These are phyloP conservation scores for Penicillium diatomitis DNA, from an alignment of 495 filamentous ascomycete species.

Conservation along the genomic window DNA sequence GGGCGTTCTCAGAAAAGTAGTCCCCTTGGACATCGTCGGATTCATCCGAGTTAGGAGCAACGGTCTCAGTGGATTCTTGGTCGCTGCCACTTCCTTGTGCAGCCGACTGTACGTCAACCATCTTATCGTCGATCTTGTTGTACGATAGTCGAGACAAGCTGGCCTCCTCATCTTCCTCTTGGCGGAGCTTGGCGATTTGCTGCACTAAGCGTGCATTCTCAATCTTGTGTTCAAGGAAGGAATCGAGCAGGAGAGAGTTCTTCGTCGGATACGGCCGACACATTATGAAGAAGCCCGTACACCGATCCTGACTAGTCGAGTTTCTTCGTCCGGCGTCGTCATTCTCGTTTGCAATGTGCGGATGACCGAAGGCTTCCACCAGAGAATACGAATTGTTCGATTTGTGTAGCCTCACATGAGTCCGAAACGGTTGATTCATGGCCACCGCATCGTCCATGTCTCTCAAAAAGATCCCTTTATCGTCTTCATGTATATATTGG, in stretches of 20 bases:
- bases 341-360: conserved; percentile 70
- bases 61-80: conserved; percentile 41
- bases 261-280: conserved; percentile 84
- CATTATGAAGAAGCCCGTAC: conserved; percentile 90
- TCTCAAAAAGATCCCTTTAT: conserved; percentile 71
- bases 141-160: conserved; percentile 22
- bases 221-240: conserved; percentile 94
- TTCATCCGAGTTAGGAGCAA: conserved; percentile 56
- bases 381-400: conserved; percentile 65
- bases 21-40: conserved; percentile 62
- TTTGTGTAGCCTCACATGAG: conserved; percentile 84
- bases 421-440: conserved; percentile 64
- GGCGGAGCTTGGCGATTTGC: conserved; percentile 73
- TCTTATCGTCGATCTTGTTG: conserved; percentile 2
- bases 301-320: conserved; percentile 55
- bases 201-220: conserved; percentile 85
- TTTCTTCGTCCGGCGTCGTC: conserved; percentile 26
- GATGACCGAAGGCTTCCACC: conserved; percentile 85
- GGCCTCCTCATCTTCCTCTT: conserved; percentile 76
- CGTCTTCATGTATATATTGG: conserved; percentile 81
- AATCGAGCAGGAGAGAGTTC: conserved; percentile 76
- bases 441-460: conserved; percentile 91
- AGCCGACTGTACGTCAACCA: background rate
- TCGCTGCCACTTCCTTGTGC: conserved; percentile 13
- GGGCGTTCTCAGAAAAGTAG: conserved; percentile 69